Base-by-base conservation (phyloP, 352 stramenopile species). In the Phytophthora quininea region DNA sequence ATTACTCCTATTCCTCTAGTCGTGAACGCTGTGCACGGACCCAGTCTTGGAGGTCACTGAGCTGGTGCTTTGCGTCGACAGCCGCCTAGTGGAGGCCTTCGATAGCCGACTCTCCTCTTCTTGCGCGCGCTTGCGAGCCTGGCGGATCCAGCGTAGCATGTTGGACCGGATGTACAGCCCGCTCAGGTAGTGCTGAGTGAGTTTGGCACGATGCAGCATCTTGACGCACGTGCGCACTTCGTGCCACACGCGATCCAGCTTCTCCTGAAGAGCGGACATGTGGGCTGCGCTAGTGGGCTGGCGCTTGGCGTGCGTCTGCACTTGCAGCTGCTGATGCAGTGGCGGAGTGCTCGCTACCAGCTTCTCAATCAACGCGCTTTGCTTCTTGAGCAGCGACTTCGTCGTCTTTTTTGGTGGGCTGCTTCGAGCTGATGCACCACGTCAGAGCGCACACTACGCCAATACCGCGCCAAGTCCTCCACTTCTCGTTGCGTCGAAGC, bases 181-280 rank as follows among this genome's bases (percentile, higher is more conserved):
- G 54, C 80, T 89, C 50, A 91, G 73, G 54, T 88, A 90, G 51
- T 89, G 79, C 50, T 91, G 81, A n/a, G 80, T 89, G 69, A 89
- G 73, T 54, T 86, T 88, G 35, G 83, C 83, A 7, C 74, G 73
- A 66, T 91, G 77, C 42, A 91, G 48, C 69, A 89, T 80, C 71
- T 86, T 88, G 65, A 80, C 77, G 54, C 83, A 91, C 15, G 64
- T 72, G 10, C 80, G 81, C 31, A 89, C 75, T 60, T 91, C 83
- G 14, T 80, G 76, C 80, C 83, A 91, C 52, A 79, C 73, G 4
- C 46, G 62, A 58, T 77, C 64, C 27, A 76, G 37, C 12, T 69
- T 73, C 29, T 72, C 64, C 30, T 76, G 71, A 40, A 79, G 42
- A 4, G 58, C 68, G 10, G 57, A 33, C 6, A 33, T 50, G 11